Base-by-base conservation (phyloP, 2,329 filamentous ascomycete species). In the Beauveria pseudobassiana region DNA sequence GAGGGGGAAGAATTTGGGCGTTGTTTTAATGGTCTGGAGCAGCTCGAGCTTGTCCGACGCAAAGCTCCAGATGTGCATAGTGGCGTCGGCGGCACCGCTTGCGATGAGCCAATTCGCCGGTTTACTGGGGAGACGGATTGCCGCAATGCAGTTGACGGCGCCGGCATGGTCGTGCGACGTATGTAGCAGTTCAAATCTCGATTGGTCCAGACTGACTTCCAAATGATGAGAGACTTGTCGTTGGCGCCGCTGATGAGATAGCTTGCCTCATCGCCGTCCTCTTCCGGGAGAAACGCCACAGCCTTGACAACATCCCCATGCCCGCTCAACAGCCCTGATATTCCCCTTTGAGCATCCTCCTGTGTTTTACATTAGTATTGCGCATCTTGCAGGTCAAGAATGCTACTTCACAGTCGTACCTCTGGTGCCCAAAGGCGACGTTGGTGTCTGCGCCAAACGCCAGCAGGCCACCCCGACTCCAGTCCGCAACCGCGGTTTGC, bases 381-480 rank as follows among this genome's bases (percentile, higher is more conserved):
- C 46, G 14, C 5, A 16, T 38, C 5, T 38, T 38, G 12, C 34
- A 38, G 34, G 14, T 14, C 14, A 16, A 38, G 14, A 14, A 38
- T 38, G 12, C 34, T 38, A 38, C 34, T 16, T 38, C 34, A 12
- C 34, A 51, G 63, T 77, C 86, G 75, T 80, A 93, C 90, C 72
- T 82, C 75, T 61, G 92, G 92, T 71, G 86, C 80, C 95, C 95
- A 99, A 46, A 72, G 49, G 92, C 93, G 68, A 99, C 83, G 75
- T 95, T 95, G 67, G 87, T 87, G 74, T 96, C 91, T 9, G 93
- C 88, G 38, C 95, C 95, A 77, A 91, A 99, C 34, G 92, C 95
- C 59, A 99, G 80, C 50, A 92, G 72, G 10, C 89, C 90, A 65
- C 82, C 77, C 22, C 76, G 71, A 71, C 89, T 86, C 95, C 95